Conservation (phyloP, 306 rosid genomes). For the Citrullus mucosospermus region DNA sequence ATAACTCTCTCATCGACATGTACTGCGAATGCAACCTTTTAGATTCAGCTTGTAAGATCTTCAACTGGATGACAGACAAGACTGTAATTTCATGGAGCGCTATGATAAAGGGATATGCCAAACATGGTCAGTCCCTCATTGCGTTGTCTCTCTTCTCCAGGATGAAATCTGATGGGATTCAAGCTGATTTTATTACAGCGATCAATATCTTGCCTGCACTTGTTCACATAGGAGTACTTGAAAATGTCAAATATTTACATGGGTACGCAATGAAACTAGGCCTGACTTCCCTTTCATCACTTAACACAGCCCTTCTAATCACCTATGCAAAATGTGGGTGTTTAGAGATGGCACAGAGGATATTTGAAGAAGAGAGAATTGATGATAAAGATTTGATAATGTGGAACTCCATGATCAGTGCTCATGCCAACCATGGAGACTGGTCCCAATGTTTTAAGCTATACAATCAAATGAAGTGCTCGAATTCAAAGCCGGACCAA, state of each 20-base stretch:
- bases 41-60: conserved; percentile 27
- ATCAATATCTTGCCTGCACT: conserved; percentile 57
- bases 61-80: conserved; percentile 25
- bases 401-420: conserved; percentile 66
- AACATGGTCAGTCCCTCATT: conserved; percentile 28
- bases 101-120: conserved; percentile 53
- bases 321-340: conserved; percentile 80
- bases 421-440: conserved; percentile 58
- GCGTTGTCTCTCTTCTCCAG: conserved; percentile 40
- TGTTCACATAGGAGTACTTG: conserved; percentile 57
- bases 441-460: conserved; percentile 42
- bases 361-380: conserved; percentile 49
- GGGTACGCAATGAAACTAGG: conserved; percentile 45
- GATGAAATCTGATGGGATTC: conserved; percentile 41
- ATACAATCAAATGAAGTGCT: conserved; percentile 42
- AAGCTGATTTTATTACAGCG: conserved; percentile 39
- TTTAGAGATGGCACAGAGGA: conserved; percentile 49
- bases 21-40: conserved; percentile 32
- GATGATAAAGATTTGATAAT: conserved; percentile 43
- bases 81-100: conserved; percentile 67
- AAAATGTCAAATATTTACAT: conserved; percentile 55
- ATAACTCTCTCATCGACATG: conserved; percentile 66
- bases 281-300: conserved; percentile 39
- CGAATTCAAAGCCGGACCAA: conserved; percentile 40
- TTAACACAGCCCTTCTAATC: conserved; percentile 46